Evolutionary conservation across 768 basidiomycete species (phyloP), one percentile per base, ranked within the genome.

Genomic region (Boletus pseudo-olivaceus): DNA sequence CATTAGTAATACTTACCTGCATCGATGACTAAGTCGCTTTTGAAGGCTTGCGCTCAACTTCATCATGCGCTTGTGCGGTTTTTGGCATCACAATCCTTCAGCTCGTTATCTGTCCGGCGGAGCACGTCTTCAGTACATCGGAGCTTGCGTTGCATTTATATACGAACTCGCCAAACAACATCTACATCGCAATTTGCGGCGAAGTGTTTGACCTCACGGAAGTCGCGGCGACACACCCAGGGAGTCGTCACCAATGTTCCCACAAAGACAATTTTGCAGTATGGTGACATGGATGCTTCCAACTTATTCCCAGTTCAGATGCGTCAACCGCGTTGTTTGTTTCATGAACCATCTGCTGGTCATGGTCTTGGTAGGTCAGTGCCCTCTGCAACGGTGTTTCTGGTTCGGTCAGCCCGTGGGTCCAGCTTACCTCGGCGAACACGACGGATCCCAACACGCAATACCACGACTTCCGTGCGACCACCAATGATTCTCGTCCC

Each of bases 391-490:
- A 91, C 52, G 97, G 95, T 38, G 75, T 90, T 37, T 78, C 76
- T 20, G 94, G 93, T 26, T 75, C 77, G 0, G 84, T 98, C 63
- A 91, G 84, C 53, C 92, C 90, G 0, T 99, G 87, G 69, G 84
- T 99, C 20, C 78, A 80, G 2, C 77, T 96, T 57, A 82, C 84
- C 62, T 81, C 89, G 7, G 76, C 76, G 59, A 99, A 98, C 74
- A 80, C 81, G 65, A 82, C 87, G 23, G 87, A 90, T 57, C 65
- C 74, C 17, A 89, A 94, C 63, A 76, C 88, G 1, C 77, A 83
- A 62, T 99, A 98, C 68, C 97, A 98, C 69, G 96, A 99, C 68
- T 99, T 99, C 82, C 89, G 96, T 17, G 87, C 86, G 0, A 85
- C 78, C 66, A 88, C 86, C 34, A 88, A 85, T 55, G 96, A 98